Evolutionary conservation across 208 protist species (phyloP).

Genomic region (Wallacemonas sp.): DNA sequence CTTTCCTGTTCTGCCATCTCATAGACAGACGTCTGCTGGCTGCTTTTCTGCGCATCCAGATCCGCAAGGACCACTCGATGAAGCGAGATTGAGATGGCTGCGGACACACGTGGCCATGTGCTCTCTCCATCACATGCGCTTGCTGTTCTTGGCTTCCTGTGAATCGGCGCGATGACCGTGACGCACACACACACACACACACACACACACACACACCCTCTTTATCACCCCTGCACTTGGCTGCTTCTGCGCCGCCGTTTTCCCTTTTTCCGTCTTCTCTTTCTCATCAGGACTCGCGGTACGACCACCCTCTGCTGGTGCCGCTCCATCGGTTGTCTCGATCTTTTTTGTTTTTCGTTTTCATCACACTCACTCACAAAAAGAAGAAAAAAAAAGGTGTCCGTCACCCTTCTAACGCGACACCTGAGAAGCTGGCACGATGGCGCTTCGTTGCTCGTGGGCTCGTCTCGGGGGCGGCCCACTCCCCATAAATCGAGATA

Average conservation of each 20-base stretch:
- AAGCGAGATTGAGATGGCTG: no score
- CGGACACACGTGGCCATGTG: no score
- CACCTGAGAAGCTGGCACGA: constrained; percentile 10
- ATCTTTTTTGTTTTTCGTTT: constrained; percentile 10
- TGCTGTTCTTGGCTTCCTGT: background rate
- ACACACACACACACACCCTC: background rate
- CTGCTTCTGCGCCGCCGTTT: background rate
- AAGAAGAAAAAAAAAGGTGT: constrained; percentile 4
- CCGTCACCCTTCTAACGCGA: background rate
- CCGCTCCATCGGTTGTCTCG: constrained; percentile 11
- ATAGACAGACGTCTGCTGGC: no score
- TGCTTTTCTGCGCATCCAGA: no score
- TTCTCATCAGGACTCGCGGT: background rate
- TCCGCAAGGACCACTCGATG: no score
- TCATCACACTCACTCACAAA: background rate
- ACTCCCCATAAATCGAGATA: constrained; percentile 57
- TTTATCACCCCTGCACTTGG: background rate
- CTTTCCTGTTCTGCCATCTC: no score
- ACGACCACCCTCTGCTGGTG: no score
- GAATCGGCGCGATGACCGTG: background rate
- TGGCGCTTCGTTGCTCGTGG: constrained; percentile 9
- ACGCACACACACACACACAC: background rate
- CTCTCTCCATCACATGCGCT: background rate
- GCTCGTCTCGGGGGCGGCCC: constrained; percentile 6
- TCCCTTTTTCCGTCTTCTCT: background rate